Base-by-base conservation (phyloP, 2,329 filamentous ascomycete genomes). In the Ilyonectria mors-panacis region DNA sequence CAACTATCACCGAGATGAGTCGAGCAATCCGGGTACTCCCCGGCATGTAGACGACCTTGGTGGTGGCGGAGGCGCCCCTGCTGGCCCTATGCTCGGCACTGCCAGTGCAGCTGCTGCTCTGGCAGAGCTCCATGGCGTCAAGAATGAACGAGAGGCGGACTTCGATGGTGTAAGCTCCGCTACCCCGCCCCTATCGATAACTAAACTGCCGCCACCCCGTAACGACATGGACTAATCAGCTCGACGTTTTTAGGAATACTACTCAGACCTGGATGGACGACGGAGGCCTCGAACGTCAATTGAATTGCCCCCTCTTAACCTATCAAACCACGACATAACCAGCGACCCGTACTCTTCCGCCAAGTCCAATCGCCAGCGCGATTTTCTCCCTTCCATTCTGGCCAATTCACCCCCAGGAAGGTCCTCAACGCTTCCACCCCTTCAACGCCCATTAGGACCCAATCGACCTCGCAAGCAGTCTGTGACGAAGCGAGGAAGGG, bases 371-470 rank as follows among this genome's bases (percentile, higher is more conserved):
- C 87, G 89, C 72, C 90, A 89, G 64, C 88, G 93, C 76, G 93
- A 95, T 74, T 86, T 96, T 57, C 87, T 97, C 7, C 94, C 94
- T 1, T 97, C 94, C 1, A 93, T 96, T 64, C 83, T 97, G 42
- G 88, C 89, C 59, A 91, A 91, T 67, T 97, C 95, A 10, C 95
- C 94, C 1, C 93, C 94, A 7, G 94, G 92, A 61, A 92, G 95
- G 69, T 97, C 94, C 15, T 95, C 94, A 1, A 97, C 94, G 1
- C 86, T 97, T 26, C 94, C 95, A 30, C 94, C 95, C 4, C 87
- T 95, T 57, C 93, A 96, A 73, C 88, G 93, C 66, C 87, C 90
- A 47, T 84, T 93, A 44, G 93, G 92, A 45, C 87, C 90, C 23
- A 90, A 87, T 62, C 88, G 94, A 63, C 91, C 94, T 47, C 89